These are phyloP conservation scores for Microdochium trichocladiopsis DNA, from an alignment of 2,329 filamentous ascomycete species.

Conservation along the genomic window DNA sequence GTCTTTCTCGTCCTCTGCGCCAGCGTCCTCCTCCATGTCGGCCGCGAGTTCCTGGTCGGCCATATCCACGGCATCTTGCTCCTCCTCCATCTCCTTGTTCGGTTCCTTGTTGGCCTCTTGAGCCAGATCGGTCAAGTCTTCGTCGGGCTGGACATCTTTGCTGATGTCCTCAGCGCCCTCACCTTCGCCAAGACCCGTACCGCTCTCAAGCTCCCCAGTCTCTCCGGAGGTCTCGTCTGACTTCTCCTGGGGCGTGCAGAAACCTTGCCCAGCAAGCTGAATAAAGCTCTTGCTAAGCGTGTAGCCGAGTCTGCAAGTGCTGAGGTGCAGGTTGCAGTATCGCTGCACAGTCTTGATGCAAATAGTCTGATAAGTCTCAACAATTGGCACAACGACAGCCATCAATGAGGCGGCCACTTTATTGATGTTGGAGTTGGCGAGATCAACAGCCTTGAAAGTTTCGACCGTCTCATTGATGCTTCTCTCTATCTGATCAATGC, in stretches of 20 bases:
- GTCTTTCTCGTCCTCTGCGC: slow-evolving; percentile 49
- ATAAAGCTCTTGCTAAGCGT: slow-evolving; percentile 71
- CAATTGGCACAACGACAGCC: slow-evolving; percentile 58
- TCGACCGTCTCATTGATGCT: slow-evolving; percentile 22
- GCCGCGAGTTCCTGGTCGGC: slow-evolving; percentile 88
- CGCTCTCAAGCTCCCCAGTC: slow-evolving; percentile 76
- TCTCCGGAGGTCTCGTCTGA: slow-evolving; percentile 62
- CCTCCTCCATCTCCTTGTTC: slow-evolving; percentile 63
- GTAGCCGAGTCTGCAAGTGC: slow-evolving; percentile 68
- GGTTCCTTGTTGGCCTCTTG: slow-evolving; percentile 69
- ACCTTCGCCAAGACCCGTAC: slow-evolving; percentile 90
- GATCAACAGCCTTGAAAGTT: slow-evolving; percentile 23
- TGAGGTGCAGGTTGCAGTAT: slow-evolving; percentile 58
- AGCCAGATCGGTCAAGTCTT: slow-evolving; percentile 86
- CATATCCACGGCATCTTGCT: slow-evolving; percentile 86
- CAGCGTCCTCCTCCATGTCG: slow-evolving; percentile 62
- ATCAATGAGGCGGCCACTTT: slow-evolving; percentile 49
- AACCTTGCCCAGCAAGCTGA: slow-evolving; percentile 75
- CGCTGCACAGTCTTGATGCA: slow-evolving; percentile 50
- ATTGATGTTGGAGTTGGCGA: slow-evolving; percentile 31
- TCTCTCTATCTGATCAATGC: slow-evolving; percentile 45
- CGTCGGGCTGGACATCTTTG: slow-evolving; percentile 90
- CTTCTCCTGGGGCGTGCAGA: slow-evolving; percentile 84
- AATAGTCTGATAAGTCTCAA: slow-evolving; percentile 64
- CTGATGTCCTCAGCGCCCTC: slow-evolving; percentile 96